Base-by-base conservation (phyloP, 345 rosid genomes). In the Litchi chinensis region DNA sequence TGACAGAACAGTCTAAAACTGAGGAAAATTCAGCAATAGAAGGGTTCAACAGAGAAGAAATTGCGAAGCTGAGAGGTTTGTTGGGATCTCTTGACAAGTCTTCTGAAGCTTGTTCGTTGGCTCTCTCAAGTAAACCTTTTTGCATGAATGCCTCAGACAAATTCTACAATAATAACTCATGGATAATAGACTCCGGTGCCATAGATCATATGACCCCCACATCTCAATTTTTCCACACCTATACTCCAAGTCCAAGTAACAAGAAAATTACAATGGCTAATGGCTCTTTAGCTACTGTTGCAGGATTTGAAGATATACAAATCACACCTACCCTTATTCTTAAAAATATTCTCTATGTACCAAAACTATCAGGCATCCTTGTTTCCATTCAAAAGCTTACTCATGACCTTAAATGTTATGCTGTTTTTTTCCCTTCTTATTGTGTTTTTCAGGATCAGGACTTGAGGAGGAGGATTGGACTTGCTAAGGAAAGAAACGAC, bases 381-480 rank as follows among this genome's bases (percentile, higher is more conserved):
- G 9, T 75, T 44, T 75, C 32, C 40, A 22, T 62, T 43, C 40
- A 50, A n/a, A 62, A 59, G 13, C 5, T 41, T 15, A 62, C 32
- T 16, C 1, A 75, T 0, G 22, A 62, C 0, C 9, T 60, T 0
- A 39, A 41, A 11, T 75, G 68, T 63, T 5, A 3, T 62, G 59
- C 57, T 28, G 57, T 1, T n/a, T 75, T 75, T 43, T 62, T 5
- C 28, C 37, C 74, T 46, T 39, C 69, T 48, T 21, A 41, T 6
- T 75, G 70, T 75, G 70, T 10, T 19, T 59, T 75, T 63, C 52
- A 59, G 57, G 73, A 70, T 18, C 18, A 8, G 56, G 19, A 6
- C 16, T 60, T 39, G 52, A 6, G 54, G 40, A 44, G 16, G 78
- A 75, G 10, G 57, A 75, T 75, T 75, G 70, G 78, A 48, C 40